phyloP scores from a whole-genome alignment of 768 basidiomycete species.

The Suillus hirtellus region DNA sequence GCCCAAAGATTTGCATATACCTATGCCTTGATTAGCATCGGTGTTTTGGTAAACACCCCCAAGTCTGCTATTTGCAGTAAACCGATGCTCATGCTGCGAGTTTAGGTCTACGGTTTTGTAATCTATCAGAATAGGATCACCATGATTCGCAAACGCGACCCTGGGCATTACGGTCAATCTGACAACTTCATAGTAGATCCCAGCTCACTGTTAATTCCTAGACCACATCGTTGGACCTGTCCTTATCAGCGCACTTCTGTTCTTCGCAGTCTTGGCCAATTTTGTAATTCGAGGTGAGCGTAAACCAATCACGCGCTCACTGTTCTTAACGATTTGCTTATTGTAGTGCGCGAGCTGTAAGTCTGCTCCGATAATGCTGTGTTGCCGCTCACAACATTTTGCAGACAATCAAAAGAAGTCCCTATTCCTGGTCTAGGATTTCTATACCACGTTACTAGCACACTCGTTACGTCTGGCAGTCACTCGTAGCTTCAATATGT shows the following conservation, averaged over 20 bases:
- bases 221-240: constrained; percentile 85
- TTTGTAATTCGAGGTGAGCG: constrained; percentile 81
- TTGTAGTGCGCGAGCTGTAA: constrained; percentile 62
- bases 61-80: not conserved
- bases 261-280: constrained; percentile 85
- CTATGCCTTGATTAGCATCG: constrained; percentile 80
- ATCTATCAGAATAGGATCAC: constrained; percentile 88
- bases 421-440: constrained; percentile 32
- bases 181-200: not conserved
- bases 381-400: not conserved
- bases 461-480: not conserved
- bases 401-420: constrained; percentile 28
- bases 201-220: constrained; percentile 30
- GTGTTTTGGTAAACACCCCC: constrained; percentile 49
- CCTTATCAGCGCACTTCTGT: constrained; percentile 77
- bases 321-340: not conserved
- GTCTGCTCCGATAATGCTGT: constrained; percentile 14
- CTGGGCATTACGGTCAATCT: constrained; percentile 81
- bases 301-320: constrained; percentile 12
- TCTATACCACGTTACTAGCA: constrained; percentile 17
- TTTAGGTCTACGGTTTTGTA: constrained; percentile 79
- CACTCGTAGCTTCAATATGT: not conserved
- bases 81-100: constrained; percentile 1
- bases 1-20: constrained; percentile 77
- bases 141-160: constrained; percentile 87